Evolutionary conservation across 2,329 filamentous ascomycete genomes (phyloP), one percentile per base, ranked within the genome.

Genomic region (Sarocladium brachiariae): DNA sequence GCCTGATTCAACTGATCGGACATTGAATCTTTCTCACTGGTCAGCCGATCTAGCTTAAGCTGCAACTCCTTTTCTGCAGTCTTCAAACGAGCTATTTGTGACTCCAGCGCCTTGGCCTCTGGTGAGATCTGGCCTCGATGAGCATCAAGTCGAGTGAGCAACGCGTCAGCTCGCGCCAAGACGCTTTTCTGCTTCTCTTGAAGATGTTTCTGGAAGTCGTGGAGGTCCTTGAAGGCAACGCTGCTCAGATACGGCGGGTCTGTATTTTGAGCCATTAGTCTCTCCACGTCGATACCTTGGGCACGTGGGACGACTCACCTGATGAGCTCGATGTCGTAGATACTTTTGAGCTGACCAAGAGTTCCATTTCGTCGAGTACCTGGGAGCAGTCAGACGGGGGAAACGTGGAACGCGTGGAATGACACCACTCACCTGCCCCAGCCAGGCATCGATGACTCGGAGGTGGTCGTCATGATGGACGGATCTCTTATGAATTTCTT

Each of bases 401-500:
- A 33, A 5, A 3, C 11, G 11, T 21, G 16, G 9, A 23, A 3
- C 18, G 35, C 13, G 21, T 43, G 10, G 11, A 7, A 39, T 19
- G 13, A 43, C 78, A 68, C 70, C 95, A 43, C 39, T 43, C 8
- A 43, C 89, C 81, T 99, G 92, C 63, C 87, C 81, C 72, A 93
- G 95, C 93, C 93, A 99, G 55, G 83, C 80, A 74, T 99, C 91
- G 59, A 96, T 84, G 56, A 90, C 80, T 62, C 92, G 84, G 49
- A 99, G 73, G 66, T 97, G 93, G 60, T 97, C 90, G 69, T 97
- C 89, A 70, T 97, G 89, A 68, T 93, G 83, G 55, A 80, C 77
- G 25, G 87, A 81, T 62, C 83, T 80, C 65, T 89, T 90, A 57
- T 87, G 81, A 55, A 95, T 74, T 57, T 95, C 87, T 63, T 85